Evolutionary conservation across 108 stramenopile genomes (phyloP).

Genomic region (Mayamaea pseudoterrestris): DNA sequence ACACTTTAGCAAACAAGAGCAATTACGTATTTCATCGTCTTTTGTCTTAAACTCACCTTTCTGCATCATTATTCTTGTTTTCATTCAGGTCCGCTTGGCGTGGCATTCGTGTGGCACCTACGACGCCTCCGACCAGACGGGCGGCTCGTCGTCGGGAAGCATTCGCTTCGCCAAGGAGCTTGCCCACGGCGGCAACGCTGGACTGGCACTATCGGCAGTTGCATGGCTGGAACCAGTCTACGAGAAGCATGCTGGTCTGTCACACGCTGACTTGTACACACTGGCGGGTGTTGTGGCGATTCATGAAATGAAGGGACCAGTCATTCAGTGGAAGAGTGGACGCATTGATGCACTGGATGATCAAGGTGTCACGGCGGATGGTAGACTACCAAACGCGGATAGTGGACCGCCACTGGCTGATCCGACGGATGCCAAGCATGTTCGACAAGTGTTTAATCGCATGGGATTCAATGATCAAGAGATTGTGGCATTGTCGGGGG

Average conservation of each 20-base stretch:
- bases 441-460: slow-evolving; percentile 73
- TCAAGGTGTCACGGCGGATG: slow-evolving; percentile 41
- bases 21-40: too few species aligned
- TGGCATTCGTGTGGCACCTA: slow-evolving; percentile 76
- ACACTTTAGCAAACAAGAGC: too few species aligned
- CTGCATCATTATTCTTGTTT: background rate
- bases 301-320: slow-evolving; percentile 44
- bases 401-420: slow-evolving; percentile 42
- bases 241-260: slow-evolving; percentile 42
- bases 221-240: slow-evolving; percentile 51
- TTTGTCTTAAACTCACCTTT: background rate
- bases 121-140: slow-evolving; percentile 32
- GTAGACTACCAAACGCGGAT: slow-evolving; percentile 82
- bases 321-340: slow-evolving; percentile 46
- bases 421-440: slow-evolving; percentile 47
- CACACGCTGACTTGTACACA: slow-evolving; percentile 82
- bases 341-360: slow-evolving; percentile 41
- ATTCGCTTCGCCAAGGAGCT: slow-evolving; percentile 65
- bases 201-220: slow-evolving; percentile 41
- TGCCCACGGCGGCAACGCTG: slow-evolving; percentile 66
- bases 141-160: slow-evolving; percentile 43
- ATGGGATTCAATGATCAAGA: slow-evolving; percentile 87
- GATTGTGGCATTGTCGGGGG: slow-evolving; percentile 79
- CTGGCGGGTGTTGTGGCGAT: slow-evolving; percentile 63
- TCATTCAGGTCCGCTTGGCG: slow-evolving; percentile 45